Base-by-base conservation (phyloP, 169 alveolate genomes). In the Plasmodium cynomolgi region DNA sequence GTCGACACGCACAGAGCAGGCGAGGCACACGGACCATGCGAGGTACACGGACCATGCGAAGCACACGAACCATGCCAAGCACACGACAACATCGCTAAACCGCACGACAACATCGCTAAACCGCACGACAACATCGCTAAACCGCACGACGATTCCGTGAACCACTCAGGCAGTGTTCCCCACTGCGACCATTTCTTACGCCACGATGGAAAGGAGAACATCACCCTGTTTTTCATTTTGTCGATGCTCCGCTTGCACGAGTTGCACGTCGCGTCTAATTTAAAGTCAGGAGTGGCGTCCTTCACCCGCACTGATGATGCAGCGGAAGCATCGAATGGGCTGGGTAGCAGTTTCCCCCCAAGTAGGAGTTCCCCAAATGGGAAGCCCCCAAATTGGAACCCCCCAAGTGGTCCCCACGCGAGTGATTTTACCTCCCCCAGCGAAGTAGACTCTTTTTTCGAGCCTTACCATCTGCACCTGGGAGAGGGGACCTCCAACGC, bases 241-340 rank as follows among this genome's bases (percentile, higher is more conserved):
- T 84, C 81, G 23, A 1, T 84, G 34, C 23, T 84, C 4, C 56
- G 50, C 37, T 74, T 84, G 47, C 56, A 50, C 58, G 83, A 84
- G 34, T 47, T 84, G 41, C 44, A 74, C 31, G 34, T 75, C 1
- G 9, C 13, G 37, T 72, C 17, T 23, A n/a, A 44, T 34, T 20
- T 47, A n/a, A 56, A n/a, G n/a, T 23, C 8, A 56, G n/a, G 4
- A 11, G 13, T 44, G 17, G 11, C 17, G 56, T 1, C 56, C 56
- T 11, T n/a, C 56, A 11, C 9, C 56, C 6, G 56, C 2, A 13
- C 13, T 9, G 56, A 0, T 44, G 56, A 1, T 44, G 56, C n/a
- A 44, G n/a, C 56, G 56, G 56, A 11, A 2, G 56, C 0, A 0
- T 44, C 56, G n/a, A 11, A 9, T 44, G 13, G 11, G n/a, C 5